phyloP scores from a whole-genome alignment of 2,329 filamentous ascomycete genomes.

The Botrytis deweyae region DNA sequence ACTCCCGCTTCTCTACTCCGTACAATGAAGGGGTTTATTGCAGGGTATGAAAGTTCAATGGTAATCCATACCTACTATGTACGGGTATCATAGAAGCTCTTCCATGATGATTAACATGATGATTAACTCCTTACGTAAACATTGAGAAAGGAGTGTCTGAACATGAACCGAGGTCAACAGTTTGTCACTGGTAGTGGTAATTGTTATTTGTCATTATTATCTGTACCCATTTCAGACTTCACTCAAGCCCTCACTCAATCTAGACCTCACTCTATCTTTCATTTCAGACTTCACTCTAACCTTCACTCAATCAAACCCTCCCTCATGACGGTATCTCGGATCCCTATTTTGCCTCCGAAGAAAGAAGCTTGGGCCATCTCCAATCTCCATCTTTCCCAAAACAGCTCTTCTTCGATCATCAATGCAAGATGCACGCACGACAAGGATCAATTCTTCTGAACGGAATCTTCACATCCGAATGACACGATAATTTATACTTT shows the following conservation, averaged over 20 bases:
- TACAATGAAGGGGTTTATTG: neutral
- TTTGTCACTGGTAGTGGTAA: neutral
- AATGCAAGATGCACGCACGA: neutral
- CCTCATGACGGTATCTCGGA: neutral
- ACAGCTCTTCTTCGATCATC: neutral
- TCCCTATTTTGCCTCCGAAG: neutral
- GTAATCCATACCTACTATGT: neutral
- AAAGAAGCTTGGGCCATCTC: neutral
- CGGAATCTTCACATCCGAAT: conserved; percentile 1
- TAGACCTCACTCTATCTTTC: neutral
- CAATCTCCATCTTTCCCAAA: neutral
- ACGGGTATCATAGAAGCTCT: neutral
- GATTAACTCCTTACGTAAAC: neutral
- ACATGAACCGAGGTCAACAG: too few relatives aligned
- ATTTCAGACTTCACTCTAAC: neutral
- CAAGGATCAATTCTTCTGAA: conserved; percentile 5
- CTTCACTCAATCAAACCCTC: neutral
- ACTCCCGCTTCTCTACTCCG: neutral
- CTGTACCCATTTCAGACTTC: neutral
- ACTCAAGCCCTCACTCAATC: neutral
- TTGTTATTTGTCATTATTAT: neutral
- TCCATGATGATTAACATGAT: neutral
- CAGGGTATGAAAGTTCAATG: neutral
- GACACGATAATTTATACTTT: conserved; percentile 1
- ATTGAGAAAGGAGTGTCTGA: too few relatives aligned